phyloP scores from a whole-genome alignment of 306 rosid genomes.

The Biancaea sappan region DNA sequence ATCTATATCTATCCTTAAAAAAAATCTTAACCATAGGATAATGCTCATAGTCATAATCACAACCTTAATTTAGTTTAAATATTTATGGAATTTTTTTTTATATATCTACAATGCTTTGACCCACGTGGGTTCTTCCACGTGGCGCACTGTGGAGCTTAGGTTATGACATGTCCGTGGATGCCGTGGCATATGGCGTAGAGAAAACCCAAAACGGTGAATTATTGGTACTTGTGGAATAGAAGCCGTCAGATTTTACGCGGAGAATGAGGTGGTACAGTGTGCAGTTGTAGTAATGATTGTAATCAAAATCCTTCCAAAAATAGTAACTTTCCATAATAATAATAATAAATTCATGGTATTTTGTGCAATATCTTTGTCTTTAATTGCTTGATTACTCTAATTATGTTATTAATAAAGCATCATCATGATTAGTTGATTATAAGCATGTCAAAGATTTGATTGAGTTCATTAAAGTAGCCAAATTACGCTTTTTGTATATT shows the following conservation, averaged over 20 bases:
- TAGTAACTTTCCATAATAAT: neutral
- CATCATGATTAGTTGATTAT: too few relatives aligned
- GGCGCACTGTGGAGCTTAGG: neutral
- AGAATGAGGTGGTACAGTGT: too few relatives aligned
- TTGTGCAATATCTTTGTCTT: neutral
- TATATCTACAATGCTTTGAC: neutral
- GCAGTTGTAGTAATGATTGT: too few relatives aligned
- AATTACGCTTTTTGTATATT: too few relatives aligned
- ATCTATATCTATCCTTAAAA: too few relatives aligned
- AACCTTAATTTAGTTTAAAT: too few relatives aligned
- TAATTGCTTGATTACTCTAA: constrained; percentile 23
- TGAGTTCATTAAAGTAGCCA: too few relatives aligned
- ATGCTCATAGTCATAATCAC: too few relatives aligned
- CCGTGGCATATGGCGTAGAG: too few relatives aligned
- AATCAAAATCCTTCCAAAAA: neutral
- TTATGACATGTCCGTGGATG: constrained; percentile 44
- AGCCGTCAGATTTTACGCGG: neutral
- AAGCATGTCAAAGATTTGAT: neutral
- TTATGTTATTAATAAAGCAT: neutral
- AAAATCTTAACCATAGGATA: too few relatives aligned
- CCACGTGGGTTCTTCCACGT: constrained; percentile 43
- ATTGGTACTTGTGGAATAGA: neutral
- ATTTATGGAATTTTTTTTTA: too few relatives aligned
- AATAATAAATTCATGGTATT: neutral
- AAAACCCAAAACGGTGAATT: too few relatives aligned